Evolutionary conservation across 225 moss, liverwort and hornwort genomes (phyloP).

Genomic region (Marchantia paleacea): DNA sequence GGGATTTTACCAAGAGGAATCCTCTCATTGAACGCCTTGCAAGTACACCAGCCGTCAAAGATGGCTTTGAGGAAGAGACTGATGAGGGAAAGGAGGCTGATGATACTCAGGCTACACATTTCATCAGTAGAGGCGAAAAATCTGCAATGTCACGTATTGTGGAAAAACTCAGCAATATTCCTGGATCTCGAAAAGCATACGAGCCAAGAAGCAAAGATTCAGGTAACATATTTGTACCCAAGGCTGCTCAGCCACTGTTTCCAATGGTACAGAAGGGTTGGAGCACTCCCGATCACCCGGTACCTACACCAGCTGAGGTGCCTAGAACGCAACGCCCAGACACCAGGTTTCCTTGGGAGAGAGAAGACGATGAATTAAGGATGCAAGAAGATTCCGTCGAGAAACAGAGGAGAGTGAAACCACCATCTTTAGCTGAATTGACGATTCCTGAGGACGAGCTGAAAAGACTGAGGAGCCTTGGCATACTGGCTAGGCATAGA

Average conservation of each 20-base stretch:
- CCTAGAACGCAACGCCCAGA: constrained; percentile 29
- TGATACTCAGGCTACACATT: constrained; percentile 27
- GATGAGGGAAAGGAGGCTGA: constrained; percentile 3
- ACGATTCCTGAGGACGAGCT: constrained; percentile 89
- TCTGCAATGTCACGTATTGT: constrained; percentile 94
- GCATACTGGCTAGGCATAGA: constrained; percentile 64
- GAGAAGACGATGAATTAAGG: constrained; percentile 42
- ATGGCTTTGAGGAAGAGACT: not conserved
- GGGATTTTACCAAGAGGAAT: constrained; percentile 20
- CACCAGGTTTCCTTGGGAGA: constrained; percentile 86
- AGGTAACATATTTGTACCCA: constrained; percentile 49
- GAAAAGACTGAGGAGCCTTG: constrained; percentile 80
- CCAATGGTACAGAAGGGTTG: constrained; percentile 54
- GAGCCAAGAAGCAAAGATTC: constrained; percentile 31
- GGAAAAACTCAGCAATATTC: constrained; percentile 83
- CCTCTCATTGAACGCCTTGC: constrained; percentile 40
- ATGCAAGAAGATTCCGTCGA: constrained; percentile 26
- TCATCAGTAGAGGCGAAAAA: constrained; percentile 46
- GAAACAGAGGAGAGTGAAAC: constrained; percentile 64
- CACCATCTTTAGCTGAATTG: constrained; percentile 89
- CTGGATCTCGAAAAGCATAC: constrained; percentile 28
- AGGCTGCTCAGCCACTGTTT: constrained; percentile 55
- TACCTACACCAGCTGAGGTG: constrained; percentile 54
- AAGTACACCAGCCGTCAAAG: constrained; percentile 18
- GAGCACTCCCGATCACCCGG: constrained; percentile 66